A percentile compares a stretch with the other conserved stretches of the same genome.
phyloP scores from a whole-genome alignment of 2,329 filamentous ascomycete genomes.

The Trichoderma sp. region DNA sequence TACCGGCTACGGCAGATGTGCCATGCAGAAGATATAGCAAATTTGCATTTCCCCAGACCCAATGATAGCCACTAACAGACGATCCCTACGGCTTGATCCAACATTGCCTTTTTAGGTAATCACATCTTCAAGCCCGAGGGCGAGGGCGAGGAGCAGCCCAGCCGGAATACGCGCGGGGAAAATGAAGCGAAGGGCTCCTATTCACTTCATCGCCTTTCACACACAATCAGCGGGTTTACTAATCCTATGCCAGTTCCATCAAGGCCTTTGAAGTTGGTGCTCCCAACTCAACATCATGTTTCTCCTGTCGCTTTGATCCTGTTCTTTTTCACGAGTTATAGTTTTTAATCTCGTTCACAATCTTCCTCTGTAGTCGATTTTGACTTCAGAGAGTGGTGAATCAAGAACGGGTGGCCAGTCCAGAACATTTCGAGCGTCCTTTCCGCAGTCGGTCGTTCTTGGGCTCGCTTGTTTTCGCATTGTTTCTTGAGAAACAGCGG shows the following conservation, averaged over 20 bases:
- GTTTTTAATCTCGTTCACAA: neutral
- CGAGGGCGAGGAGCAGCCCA: neutral
- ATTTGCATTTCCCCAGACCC: neutral
- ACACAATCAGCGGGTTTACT: neutral
- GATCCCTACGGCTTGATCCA: neutral
- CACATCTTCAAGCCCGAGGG: neutral
- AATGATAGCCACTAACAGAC: neutral
- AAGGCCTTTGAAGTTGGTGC: neutral
- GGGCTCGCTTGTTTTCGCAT: neutral
- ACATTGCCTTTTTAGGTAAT: neutral
- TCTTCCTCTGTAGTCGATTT: neutral
- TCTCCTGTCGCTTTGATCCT: neutral
- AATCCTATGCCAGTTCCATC: neutral
- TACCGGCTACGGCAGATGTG: neutral
- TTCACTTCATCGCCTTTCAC: neutral
- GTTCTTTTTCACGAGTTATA: no score
- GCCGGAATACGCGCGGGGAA: neutral
- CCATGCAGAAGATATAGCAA: constrained; percentile 19
- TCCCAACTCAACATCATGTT: neutral
- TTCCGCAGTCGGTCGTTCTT: neutral
- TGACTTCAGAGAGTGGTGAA: neutral
- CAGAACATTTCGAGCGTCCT: neutral
- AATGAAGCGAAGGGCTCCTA: neutral
- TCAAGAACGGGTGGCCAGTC: neutral
- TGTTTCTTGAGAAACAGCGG: neutral